These are phyloP conservation scores for Fusarium clavum DNA, from an alignment of 2,329 filamentous ascomycete species.

Conservation along the genomic window DNA sequence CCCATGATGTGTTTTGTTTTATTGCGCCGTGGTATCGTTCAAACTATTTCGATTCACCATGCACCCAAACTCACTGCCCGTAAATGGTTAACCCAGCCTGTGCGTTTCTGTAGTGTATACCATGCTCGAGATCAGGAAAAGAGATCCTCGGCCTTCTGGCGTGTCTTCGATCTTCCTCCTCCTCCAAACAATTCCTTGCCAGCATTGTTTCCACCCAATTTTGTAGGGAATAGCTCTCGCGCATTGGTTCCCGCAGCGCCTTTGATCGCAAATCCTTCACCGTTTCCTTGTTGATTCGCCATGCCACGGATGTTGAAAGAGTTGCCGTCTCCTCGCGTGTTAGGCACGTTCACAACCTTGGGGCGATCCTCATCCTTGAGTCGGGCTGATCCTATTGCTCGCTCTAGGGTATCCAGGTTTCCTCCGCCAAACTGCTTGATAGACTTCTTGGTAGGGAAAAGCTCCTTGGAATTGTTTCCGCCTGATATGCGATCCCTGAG, in stretches of 20 bases:
- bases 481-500: constrained; percentile 50
- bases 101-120: constrained; percentile 1
- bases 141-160: constrained; percentile 78
- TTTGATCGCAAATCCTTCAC: constrained; percentile 73
- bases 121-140: constrained; percentile 63
- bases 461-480: constrained; percentile 52
- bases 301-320: constrained; percentile 71
- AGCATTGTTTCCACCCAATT: constrained; percentile 66
- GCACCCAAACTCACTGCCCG: constrained; percentile 23
- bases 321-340: constrained; percentile 53
- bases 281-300: constrained; percentile 59
- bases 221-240: constrained; percentile 77
- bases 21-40: constrained; percentile 47
- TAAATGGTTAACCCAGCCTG: constrained; percentile 8
- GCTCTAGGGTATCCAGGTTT: constrained; percentile 55
- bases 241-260: constrained; percentile 61
- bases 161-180: constrained; percentile 61
- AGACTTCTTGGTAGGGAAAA: constrained; percentile 54
- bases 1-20: constrained; percentile 25
- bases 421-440: constrained; percentile 42
- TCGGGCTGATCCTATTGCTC: constrained; percentile 53
- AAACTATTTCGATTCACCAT: constrained; percentile 39
- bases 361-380: constrained; percentile 57
- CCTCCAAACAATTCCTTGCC: constrained; percentile 77
- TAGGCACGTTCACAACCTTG: constrained; percentile 68